Evolutionary conservation across 768 basidiomycete species (phyloP).

Genomic region (Termitomyces sp.): DNA sequence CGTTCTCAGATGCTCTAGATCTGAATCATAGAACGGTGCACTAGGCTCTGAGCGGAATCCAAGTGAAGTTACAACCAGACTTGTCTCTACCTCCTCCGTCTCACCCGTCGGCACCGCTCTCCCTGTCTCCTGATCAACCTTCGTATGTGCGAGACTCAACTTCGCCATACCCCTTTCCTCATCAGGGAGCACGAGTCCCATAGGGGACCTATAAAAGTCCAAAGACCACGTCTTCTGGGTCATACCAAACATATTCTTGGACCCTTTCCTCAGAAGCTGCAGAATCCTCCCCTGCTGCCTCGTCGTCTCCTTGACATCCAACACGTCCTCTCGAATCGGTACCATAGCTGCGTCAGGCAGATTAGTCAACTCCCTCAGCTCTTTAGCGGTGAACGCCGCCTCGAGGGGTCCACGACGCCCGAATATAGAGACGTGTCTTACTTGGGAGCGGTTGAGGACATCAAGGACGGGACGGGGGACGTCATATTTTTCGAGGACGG

Average conservation of each 20-base stretch:
- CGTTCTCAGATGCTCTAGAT: conserved; percentile 54
- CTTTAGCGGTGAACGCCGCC: conserved; percentile 90
- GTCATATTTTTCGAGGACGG: conserved; percentile 66
- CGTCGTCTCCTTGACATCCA: conserved; percentile 30
- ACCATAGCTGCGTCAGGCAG: conserved; percentile 65
- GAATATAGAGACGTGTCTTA: conserved; percentile 79
- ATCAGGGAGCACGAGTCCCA: conserved; percentile 31
- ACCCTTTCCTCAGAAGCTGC: conserved; percentile 65
- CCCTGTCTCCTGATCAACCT: conserved; percentile 43
- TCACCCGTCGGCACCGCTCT: conserved; percentile 56
- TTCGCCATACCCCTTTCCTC: conserved; percentile 20
- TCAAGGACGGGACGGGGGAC: conserved; percentile 74
- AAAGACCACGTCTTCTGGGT: conserved; percentile 75
- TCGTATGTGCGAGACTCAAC: conserved; percentile 61
- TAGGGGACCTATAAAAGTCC: conserved; percentile 78
- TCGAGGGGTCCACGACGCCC: conserved; percentile 86
- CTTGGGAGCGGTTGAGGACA: conserved; percentile 54
- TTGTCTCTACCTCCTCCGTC: conserved; percentile 53
- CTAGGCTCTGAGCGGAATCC: conserved; percentile 77
- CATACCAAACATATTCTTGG: conserved; percentile 43
- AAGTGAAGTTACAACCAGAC: conserved; percentile 82
- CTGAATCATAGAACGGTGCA: conserved; percentile 56
- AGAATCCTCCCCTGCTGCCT: conserved; percentile 67
- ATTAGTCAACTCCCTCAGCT: conserved; percentile 80
- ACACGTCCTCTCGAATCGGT: conserved; percentile 44